Evolutionary conservation across 495 filamentous ascomycete genomes (phyloP).

Genomic region (Monascus purpureus): DNA sequence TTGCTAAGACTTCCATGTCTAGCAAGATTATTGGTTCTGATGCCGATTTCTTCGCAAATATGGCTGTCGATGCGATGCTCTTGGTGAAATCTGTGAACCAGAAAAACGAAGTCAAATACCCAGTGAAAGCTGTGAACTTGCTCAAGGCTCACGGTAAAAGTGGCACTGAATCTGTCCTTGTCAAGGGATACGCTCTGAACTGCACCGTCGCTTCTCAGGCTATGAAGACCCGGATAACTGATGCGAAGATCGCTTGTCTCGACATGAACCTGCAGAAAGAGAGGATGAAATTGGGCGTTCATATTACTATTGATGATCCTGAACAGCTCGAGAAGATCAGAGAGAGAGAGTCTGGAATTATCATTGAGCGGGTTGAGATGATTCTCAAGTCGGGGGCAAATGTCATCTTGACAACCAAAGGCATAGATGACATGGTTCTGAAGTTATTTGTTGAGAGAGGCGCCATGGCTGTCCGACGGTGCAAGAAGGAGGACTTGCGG

Average conservation of each 20-base stretch:
- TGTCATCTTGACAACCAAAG: conserved; percentile 92
- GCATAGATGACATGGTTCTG: conserved; percentile 89
- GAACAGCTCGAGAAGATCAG: conserved; percentile 95
- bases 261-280: conserved; percentile 99
- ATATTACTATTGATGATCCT: conserved; percentile 96
- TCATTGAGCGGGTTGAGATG: conserved; percentile 90
- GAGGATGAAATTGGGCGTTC: conserved; percentile 96
- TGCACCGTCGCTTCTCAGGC: conserved; percentile 97
- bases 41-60: conserved; percentile 91
- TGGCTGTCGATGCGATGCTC: conserved; percentile 94
- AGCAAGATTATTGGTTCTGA: conserved; percentile 97
- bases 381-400: conserved; percentile 96
- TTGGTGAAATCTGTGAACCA: conserved; percentile 88
- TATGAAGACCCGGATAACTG: conserved; percentile 84
- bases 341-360: conserved; percentile 79
- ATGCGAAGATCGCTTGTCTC: conserved; percentile 92
- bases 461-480: conserved; percentile 89
- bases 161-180: conserved; percentile 71
- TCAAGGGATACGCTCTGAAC: conserved; percentile 96
- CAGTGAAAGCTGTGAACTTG: conserved; percentile 97
- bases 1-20: conserved; percentile 98
- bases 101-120: conserved; percentile 84
- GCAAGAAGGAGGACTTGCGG: conserved; percentile 97
- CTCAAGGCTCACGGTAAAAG: conserved; percentile 97
- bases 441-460: conserved; percentile 92